A percentile compares a stretch with the other conserved stretches of the same genome.
These are phyloP conservation scores for Cutaneotrichosporon arboriforme DNA, from an alignment of 1,284 basidiomycete genomes.

Conservation along the genomic window DNA sequence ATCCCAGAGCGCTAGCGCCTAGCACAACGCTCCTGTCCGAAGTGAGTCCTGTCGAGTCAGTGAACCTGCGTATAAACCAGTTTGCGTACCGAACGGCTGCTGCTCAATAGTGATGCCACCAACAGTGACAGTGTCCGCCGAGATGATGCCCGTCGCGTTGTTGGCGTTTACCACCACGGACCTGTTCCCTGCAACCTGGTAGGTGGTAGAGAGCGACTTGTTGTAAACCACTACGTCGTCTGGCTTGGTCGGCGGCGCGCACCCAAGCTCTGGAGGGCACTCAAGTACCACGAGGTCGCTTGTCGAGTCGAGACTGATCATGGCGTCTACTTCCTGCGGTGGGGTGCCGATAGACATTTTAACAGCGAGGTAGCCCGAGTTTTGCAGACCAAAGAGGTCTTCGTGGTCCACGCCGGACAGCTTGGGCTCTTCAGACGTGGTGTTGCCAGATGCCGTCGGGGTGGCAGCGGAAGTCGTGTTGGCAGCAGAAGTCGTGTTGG, in stretches of 20 bases:
- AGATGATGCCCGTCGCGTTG: not conserved
- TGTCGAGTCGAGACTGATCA: not conserved
- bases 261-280: too few species aligned
- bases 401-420: not conserved
- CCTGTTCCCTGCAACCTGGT: not conserved
- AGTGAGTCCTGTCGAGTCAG: too few species aligned
- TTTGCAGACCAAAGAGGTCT: not conserved
- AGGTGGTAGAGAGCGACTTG: not conserved
- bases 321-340: not conserved
- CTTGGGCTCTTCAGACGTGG: too few species aligned
- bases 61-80: too few species aligned
- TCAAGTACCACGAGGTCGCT: not conserved
- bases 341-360: not conserved
- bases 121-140: not conserved
- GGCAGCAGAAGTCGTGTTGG: too few species aligned
- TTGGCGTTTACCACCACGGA: not conserved
- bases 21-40: too few species aligned
- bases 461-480: too few species aligned
- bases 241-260: too few species aligned
- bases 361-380: not conserved
- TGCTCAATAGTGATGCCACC: not conserved
- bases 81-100: conserved; percentile 1
- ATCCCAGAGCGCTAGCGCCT: not conserved
- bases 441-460: too few species aligned
- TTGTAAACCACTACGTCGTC: not conserved